Evolutionary conservation across 306 rosid species (phyloP), one percentile per base, ranked within the genome.

Genomic region (Begonia fuchsioides): DNA sequence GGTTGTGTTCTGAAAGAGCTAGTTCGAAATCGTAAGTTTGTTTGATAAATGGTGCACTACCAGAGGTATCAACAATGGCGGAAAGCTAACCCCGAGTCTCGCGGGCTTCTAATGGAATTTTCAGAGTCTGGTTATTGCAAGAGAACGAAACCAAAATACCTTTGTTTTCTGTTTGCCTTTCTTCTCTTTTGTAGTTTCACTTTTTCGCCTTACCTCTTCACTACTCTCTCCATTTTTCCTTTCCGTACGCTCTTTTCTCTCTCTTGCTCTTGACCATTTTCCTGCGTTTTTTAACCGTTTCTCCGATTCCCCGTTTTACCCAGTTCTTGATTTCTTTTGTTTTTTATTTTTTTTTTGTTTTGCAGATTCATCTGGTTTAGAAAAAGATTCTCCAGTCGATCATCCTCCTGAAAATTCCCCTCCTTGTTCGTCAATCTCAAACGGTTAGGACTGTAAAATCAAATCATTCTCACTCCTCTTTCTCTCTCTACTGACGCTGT

Each of bases 131-230:
- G 65, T 55, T 61, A 56, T 54, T 64, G 39, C 76, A 81, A 59
- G 70, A 81, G 76, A 71, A 65, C 82, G 0, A 76, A 59, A 44
- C 84, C 94, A 8, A 79, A 71, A 69, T 59, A 81, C 51, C 20
- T 79, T 12, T 55, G 68, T 68, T 68, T 85, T 12, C 60, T 85
- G 13, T 50, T 81, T 32, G 76, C 79, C 55, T 64, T 67, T 54
- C 68, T 88, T 20, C 78, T 84, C 64, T 84, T 78, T 12, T 79
- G 71, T 15, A 39, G 60, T 71, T 61, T 79, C 56, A 61, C 77
- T 1, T 46, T 81, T 0, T 73, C 80, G 6, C 76, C 84, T 15
- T 69, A 68, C 32, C 74, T 90, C 74, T 63, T 83, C 53, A 38
- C 51, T 39, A 44, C 53, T 17, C 58, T 66, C 44, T 71, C 68